These are phyloP conservation scores for Anisodus tanguticus DNA, from an alignment of 257 asterid genomes.

Conservation along the genomic window DNA sequence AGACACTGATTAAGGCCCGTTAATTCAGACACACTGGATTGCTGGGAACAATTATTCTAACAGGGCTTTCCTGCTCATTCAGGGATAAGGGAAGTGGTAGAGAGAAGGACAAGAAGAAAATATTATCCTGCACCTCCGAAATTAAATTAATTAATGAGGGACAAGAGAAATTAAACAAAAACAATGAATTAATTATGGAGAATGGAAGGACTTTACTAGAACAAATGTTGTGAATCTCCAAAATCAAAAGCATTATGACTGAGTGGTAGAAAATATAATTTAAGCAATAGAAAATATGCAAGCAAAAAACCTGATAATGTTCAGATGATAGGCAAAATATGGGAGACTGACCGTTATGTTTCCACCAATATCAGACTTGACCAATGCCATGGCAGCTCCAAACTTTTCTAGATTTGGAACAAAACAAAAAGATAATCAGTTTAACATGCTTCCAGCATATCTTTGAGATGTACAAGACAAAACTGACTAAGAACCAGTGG, in stretches of 20 bases:
- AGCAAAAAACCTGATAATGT: neutral
- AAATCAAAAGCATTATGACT: neutral
- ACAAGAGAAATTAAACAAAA: neutral
- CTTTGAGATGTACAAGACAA: constrained; percentile 12
- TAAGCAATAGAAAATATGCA: neutral
- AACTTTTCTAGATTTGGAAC: constrained; percentile 69
- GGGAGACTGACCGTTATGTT: constrained; percentile 68
- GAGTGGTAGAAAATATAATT: neutral
- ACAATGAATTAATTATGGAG: neutral
- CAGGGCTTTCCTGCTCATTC: neutral
- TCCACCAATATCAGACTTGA: constrained; percentile 93
- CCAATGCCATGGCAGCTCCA: constrained; percentile 94
- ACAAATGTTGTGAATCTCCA: neutral
- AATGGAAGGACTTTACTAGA: neutral
- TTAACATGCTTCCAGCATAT: neutral
- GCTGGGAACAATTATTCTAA: neutral
- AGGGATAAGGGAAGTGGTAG: neutral
- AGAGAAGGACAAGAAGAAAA: neutral
- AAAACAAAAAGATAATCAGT: constrained; percentile 21
- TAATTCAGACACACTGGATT: neutral
- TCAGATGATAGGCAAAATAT: neutral
- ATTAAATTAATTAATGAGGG: neutral
- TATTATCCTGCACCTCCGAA: neutral
- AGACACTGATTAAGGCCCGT: neutral
- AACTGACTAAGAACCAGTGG: neutral